Evolutionary conservation across 768 basidiomycete species (phyloP), one percentile per base, ranked within the genome.

Genomic region (Leccinellum albellum): DNA sequence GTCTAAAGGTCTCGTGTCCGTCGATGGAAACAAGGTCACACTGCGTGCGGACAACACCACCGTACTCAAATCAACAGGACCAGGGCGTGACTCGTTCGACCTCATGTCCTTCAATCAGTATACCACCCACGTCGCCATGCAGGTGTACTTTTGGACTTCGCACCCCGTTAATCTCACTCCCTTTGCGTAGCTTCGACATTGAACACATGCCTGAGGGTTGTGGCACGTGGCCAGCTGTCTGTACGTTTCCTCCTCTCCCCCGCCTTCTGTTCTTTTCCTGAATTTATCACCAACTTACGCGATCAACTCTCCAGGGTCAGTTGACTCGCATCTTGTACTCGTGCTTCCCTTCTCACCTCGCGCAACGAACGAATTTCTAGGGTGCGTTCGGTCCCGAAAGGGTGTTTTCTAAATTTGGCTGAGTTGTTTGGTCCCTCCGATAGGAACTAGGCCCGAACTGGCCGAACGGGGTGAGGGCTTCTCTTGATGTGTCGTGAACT

Each of bases 1-100:
- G n/a, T 71, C 74, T 21, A 69, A 79, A 59, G 86, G 87, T 61
- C 69, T 90, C 15, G 85, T 86, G 0, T 86, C 75, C 58, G 76
- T 84, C 2, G 75, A 75, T 12, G 77, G 75, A 28, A 73, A 81
- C 61, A 57, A 61, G 20, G 70, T 76, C 17, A 71, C 67, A 3
- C 50, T 76, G 17, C 68, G 76, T 29, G 66, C 73, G 3, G 75
- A 77, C 48, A 55, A 62, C n/a, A 74, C 66, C 8, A 74, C 73
- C 0, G 54, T 45, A 2, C 68, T 78, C 12, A 59, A 45, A 24
- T 23, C 75, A 3, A 47, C 60, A 3, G 74, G 66, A 15, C 65
- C 76, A 1, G 75, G 75, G 20, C 64, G 75, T 21, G 67, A 76
- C 46, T 70, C 75, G 13, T 75, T 77, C 45, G 54, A 71, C 49